A percentile compares a stretch with the other conserved stretches of the same genome.
These are phyloP conservation scores for Cyphellophora europaea DNA, from an alignment of 2,329 filamentous ascomycete genomes.

Conservation along the genomic window DNA sequence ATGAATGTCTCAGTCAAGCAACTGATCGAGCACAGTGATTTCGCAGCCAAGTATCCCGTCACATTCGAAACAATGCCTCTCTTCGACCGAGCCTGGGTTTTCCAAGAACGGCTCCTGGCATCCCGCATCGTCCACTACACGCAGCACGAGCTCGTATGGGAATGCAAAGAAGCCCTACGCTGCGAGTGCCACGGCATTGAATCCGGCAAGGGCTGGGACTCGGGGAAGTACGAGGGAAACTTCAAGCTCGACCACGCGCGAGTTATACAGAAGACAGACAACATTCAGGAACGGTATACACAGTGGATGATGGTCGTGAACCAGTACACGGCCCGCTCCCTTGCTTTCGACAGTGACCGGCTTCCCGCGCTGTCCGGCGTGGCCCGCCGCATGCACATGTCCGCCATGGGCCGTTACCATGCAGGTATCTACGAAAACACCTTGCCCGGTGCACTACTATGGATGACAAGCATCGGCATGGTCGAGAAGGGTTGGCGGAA, in stretches of 20 bases:
- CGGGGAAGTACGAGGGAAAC: too few relatives aligned
- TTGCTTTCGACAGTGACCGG: not conserved
- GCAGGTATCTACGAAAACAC: too few relatives aligned
- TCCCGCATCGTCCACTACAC: constrained; percentile 15
- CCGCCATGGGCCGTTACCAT: too few relatives aligned
- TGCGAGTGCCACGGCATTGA: constrained; percentile 2
- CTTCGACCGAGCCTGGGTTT: constrained; percentile 15
- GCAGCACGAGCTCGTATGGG: constrained; percentile 23
- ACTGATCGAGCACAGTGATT: constrained; percentile 2
- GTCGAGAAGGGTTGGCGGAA: too few relatives aligned
- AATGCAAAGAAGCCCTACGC: constrained; percentile 5
- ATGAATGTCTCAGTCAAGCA: constrained; percentile 1
- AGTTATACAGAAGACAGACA: too few relatives aligned
- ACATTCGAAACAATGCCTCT: constrained; percentile 2
- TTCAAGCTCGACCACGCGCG: too few relatives aligned
- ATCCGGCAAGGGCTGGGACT: not conserved
- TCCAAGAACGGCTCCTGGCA: constrained; percentile 18
- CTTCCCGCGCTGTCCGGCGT: too few relatives aligned
- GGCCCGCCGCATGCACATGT: too few relatives aligned
- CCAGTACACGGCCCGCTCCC: not conserved
- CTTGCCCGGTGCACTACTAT: too few relatives aligned
- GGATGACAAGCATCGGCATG: too few relatives aligned
- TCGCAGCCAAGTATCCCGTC: not conserved
- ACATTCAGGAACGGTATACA: too few relatives aligned
- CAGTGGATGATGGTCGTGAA: not conserved